Evolutionary conservation across 371 early-diverging fungal genomes (phyloP).

Genomic region (Phascolomyces articulosus): DNA sequence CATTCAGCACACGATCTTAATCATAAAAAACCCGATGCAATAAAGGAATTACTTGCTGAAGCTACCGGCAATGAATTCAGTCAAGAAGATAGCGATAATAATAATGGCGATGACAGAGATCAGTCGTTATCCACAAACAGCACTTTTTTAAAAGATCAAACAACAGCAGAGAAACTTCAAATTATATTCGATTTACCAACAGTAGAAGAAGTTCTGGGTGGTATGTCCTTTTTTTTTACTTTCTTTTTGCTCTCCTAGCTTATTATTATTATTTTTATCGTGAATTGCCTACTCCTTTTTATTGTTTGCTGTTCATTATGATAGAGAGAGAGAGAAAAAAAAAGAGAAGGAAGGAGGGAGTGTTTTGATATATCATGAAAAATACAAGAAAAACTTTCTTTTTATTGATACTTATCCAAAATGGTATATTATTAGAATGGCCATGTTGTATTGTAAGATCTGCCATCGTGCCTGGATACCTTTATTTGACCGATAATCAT

Average conservation of each 20-base stretch:
- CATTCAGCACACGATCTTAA: constrained; percentile 3
- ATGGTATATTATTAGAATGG: constrained; percentile 56
- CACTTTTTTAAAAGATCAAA: constrained; percentile 27
- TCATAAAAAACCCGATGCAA: constrained; percentile 18
- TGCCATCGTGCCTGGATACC: constrained; percentile 69
- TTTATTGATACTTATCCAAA: too few species aligned
- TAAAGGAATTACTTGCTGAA: constrained; percentile 41
- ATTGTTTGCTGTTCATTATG: too few species aligned
- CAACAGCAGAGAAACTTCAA: constrained; percentile 60
- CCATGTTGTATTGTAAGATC: constrained; percentile 74
- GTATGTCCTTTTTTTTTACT: constrained; percentile 24
- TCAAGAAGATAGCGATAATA: background rate
- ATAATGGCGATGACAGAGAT: constrained; percentile 2
- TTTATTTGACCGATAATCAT: constrained; percentile 73
- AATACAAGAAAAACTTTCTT: too few species aligned
- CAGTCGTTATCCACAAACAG: background rate
- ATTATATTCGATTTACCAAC: constrained; percentile 62
- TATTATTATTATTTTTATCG: too few species aligned
- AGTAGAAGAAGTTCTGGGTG: constrained; percentile 56
- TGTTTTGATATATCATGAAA: background rate
- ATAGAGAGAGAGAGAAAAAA: too few species aligned
- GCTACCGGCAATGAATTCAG: constrained; percentile 29
- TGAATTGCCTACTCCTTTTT: too few species aligned
- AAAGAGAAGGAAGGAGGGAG: background rate
- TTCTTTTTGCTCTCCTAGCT: background rate